A percentile compares a stretch with the other conserved stretches of the same genome.
phyloP scores from a whole-genome alignment of 805 yeast species.

The Allodekkera sacchari region DNA sequence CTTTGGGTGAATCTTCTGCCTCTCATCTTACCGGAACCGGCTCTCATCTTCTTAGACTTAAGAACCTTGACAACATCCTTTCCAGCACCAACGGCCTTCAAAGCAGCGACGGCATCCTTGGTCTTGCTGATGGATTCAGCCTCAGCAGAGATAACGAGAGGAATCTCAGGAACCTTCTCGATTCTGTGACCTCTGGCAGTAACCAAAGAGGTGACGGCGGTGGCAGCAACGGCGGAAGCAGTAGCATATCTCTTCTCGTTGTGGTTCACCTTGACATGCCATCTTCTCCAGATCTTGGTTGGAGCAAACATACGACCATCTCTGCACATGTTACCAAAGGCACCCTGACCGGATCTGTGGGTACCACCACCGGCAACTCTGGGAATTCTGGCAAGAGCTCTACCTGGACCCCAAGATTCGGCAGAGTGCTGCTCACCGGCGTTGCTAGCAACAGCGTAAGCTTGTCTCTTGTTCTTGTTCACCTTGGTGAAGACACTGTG shows the following conservation, averaged over 20 bases:
- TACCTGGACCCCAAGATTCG: slow-evolving; percentile 99
- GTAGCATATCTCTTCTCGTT: slow-evolving; percentile 99
- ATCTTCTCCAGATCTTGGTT: slow-evolving; percentile 99
- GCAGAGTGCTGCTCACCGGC: slow-evolving; percentile 99
- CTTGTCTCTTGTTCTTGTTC: slow-evolving; percentile 99
- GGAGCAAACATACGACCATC: slow-evolving; percentile 99
- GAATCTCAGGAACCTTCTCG: slow-evolving; percentile 96
- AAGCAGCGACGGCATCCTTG: slow-evolving; percentile 96
- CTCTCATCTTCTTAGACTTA: slow-evolving; percentile 97
- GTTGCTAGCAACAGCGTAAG: slow-evolving; percentile 98
- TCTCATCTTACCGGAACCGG: slow-evolving; percentile 99
- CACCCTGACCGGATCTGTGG: slow-evolving; percentile 99
- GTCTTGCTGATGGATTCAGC: slow-evolving; percentile 92
- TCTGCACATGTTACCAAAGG: slow-evolving; percentile 99
- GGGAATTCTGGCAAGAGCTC: slow-evolving; percentile 99
- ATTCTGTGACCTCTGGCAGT: slow-evolving; percentile 99
- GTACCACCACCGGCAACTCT: slow-evolving; percentile 99
- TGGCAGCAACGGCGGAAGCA: slow-evolving; percentile 99
- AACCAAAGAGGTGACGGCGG: slow-evolving; percentile 96
- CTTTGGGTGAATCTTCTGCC: slow-evolving; percentile 99
- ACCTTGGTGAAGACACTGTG: slow-evolving; percentile 98
- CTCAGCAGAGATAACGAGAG: slow-evolving; percentile 92
- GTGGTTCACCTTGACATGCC: slow-evolving; percentile 99
- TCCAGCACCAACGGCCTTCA: slow-evolving; percentile 98
- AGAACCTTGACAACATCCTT: slow-evolving; percentile 96